Evolutionary conservation across 208 protist species (phyloP).

Genomic region (Crithidia fasciculata): DNA sequence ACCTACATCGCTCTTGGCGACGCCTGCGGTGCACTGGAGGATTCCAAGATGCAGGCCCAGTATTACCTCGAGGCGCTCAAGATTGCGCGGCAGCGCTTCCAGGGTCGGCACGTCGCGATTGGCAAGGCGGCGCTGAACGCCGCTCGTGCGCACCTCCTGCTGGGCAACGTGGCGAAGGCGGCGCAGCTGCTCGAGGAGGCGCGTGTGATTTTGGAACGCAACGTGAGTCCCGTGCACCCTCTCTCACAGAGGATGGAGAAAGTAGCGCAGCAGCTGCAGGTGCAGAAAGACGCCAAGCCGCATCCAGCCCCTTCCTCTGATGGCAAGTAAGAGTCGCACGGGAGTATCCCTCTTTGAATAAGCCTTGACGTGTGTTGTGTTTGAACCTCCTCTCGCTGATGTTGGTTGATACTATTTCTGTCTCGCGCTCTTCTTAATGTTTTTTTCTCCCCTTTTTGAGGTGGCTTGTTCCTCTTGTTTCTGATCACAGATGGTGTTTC

Average conservation of each 20-base stretch:
- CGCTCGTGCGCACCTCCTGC: constrained; percentile 55
- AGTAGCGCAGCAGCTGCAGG: constrained; percentile 39
- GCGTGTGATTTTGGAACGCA: constrained; percentile 51
- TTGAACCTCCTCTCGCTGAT: too few relatives aligned
- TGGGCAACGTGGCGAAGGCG: constrained; percentile 56
- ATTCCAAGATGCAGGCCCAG: constrained; percentile 55
- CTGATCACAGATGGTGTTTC: too few relatives aligned
- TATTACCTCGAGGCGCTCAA: constrained; percentile 78
- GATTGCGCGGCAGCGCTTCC: constrained; percentile 68
- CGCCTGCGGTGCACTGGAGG: constrained; percentile 65
- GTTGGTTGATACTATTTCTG: too few relatives aligned
- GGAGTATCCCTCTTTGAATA: too few relatives aligned
- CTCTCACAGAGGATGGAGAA: constrained; percentile 43
- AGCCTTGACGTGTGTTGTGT: too few relatives aligned
- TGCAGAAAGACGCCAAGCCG: constrained; percentile 29
- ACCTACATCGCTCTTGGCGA: constrained; percentile 77
- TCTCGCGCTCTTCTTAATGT: neutral
- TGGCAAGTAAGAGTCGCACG: too few relatives aligned
- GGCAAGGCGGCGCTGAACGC: constrained; percentile 65
- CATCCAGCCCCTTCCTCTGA: neutral
- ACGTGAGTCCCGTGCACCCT: constrained; percentile 55
- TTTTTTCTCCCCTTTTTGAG: neutral
- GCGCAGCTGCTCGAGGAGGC: constrained; percentile 52
- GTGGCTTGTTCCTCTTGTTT: neutral
- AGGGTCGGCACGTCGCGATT: constrained; percentile 67